Evolutionary conservation across 495 filamentous ascomycete species (phyloP), one percentile per base, ranked within the genome.

Genomic region (Trichoderma gamsii): DNA sequence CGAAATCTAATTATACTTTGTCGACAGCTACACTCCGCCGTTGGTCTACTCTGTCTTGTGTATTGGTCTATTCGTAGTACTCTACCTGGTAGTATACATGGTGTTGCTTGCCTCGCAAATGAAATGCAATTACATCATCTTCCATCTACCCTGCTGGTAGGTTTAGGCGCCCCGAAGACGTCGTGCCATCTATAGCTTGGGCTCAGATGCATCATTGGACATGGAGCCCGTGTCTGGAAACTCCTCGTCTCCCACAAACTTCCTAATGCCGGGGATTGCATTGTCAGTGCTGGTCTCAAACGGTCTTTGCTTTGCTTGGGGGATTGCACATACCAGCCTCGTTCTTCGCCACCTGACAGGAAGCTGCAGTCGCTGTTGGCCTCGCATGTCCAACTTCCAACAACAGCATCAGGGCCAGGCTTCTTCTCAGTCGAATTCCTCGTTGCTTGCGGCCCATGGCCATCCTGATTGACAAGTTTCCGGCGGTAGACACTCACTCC

Each of bases 351-450:
- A 51, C 81, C 81, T 38, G 81, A 84, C 73, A 99, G 75, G 79
- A 90, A 91, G 64, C 83, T 85, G 72, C 93, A 97, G 76, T 97
- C 91, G 12, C 91, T 90, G 80, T 96, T 93, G 66, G 84, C 68
- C 64, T 86, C 81, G 74, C 90, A 91, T 25, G 88, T 82, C 95
- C 95, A 99, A 15, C 89, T 90, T 67, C 92, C 92, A 4, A 82
- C 80, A 61, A 96, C 87, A 9, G 89, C 92, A n/a, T 80, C 8
- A 32, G 27, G 84, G 0, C 86, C 87, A 63, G 73, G 77, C 70
- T 79, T 80, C 90, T 90, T 93, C 16, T 44, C 38, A n/a, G 27
- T 8, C 41, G 38, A 46, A 29, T 56, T 18, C 29, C 32, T 13
- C 23, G 18, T n/a, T 56, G 25, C 27, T 59, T n/a, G 44, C 23